phyloP scores from a whole-genome alignment of 306 rosid species.

The Lupinus albus region DNA sequence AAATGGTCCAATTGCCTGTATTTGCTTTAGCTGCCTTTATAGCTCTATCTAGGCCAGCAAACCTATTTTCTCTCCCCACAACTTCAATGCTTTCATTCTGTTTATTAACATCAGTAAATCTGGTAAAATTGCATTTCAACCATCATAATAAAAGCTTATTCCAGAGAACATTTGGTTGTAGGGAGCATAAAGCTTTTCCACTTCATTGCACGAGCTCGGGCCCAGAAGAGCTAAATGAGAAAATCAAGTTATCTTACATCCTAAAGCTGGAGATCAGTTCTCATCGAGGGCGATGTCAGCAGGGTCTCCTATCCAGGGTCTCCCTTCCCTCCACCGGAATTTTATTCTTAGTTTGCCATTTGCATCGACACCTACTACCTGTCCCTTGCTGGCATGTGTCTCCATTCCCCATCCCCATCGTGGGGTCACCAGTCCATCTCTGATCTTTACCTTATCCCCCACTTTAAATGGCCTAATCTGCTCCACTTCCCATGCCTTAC shows the following conservation, averaged over 20 bases:
- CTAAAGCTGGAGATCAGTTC: conserved; percentile 39
- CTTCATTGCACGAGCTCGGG: conserved; percentile 42
- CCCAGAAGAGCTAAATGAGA: conserved; percentile 43
- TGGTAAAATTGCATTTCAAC: conserved; percentile 42
- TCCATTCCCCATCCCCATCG: conserved; percentile 99
- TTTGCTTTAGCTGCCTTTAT: conserved; percentile 41
- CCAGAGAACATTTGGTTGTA: conserved; percentile 35
- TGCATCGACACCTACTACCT: conserved; percentile 91
- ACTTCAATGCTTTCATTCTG: conserved; percentile 43
- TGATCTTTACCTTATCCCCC: conserved; percentile 84
- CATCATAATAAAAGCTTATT: conserved; percentile 28
- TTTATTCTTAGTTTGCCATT: conserved; percentile 89
- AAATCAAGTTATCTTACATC: conserved; percentile 45
- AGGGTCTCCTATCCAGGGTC: conserved; percentile 97
- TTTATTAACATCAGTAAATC: conserved; percentile 50
- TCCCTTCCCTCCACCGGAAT: conserved; percentile 98
- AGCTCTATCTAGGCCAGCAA: conserved; percentile 45
- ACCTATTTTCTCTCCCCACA: conserved; percentile 41
- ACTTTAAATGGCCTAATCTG: conserved; percentile 67
- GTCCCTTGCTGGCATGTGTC: conserved; percentile 90
- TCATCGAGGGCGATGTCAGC: conserved; percentile 83
- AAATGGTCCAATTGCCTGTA: conserved; percentile 53
- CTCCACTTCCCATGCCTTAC: conserved; percentile 87
- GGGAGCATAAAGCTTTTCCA: conserved; percentile 31
- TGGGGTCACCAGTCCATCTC: conserved; percentile 83